Conservation (phyloP, 768 basidiomycete genomes). For the Pleurotus eryngii region DNA sequence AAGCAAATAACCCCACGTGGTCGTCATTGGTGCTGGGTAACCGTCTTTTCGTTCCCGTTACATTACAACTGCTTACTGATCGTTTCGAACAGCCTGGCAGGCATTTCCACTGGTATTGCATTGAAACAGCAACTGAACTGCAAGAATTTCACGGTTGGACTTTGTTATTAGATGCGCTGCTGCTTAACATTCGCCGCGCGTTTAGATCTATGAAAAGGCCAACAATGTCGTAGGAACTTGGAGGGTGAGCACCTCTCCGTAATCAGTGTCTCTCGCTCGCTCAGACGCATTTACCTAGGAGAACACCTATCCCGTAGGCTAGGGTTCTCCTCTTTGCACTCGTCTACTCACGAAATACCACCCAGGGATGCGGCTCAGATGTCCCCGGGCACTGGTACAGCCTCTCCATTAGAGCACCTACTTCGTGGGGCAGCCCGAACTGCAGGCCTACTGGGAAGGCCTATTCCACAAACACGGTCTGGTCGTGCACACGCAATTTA, state of each 20-base stretch:
- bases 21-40: constrained; percentile 52
- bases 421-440: constrained; percentile 46
- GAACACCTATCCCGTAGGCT: constrained; percentile 48
- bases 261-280: too few species aligned
- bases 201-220: constrained; percentile 50
- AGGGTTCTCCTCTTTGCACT: background rate
- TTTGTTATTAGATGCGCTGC: background rate
- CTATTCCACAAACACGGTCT: constrained; percentile 45
- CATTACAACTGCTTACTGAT: background rate
- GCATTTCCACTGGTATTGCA: constrained; percentile 46
- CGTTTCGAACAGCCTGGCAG: constrained; percentile 33
- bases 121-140: constrained; percentile 41
- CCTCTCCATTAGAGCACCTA: constrained; percentile 49
- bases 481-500: constrained; percentile 37
- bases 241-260: constrained; percentile 36
- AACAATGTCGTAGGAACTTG: constrained; percentile 50
- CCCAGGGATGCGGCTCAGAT: constrained; percentile 52
- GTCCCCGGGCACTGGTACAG: constrained; percentile 53
- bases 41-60: constrained; percentile 8
- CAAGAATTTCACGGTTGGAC: constrained; percentile 45
- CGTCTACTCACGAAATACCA: background rate
- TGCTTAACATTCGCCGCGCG: background rate
- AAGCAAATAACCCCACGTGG: constrained; percentile 29
- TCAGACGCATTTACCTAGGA: constrained; percentile 28
- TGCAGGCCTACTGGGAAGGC: constrained; percentile 46